Percentiles rank a stretch among this genome's conserved stretches.
Conservation (phyloP, 768 basidiomycete species). For the Rossbeevera mucosa region DNA sequence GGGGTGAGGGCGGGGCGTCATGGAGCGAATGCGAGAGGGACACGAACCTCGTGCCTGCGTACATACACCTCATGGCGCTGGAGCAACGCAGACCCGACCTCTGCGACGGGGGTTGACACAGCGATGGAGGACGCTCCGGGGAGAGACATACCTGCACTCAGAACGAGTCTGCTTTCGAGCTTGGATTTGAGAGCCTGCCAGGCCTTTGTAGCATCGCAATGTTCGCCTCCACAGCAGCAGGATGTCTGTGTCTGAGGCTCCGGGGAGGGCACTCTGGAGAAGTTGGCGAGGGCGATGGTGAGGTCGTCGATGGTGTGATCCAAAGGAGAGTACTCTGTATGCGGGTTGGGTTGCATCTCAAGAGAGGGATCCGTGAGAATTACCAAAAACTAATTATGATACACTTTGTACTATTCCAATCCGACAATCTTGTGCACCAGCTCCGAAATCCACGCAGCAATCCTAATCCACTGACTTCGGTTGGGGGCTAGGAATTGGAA, state of each 20-base stretch:
- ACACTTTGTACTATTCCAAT: constrained; percentile 19
- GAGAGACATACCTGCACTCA: constrained; percentile 74
- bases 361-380: constrained; percentile 17
- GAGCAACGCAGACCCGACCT: constrained; percentile 86
- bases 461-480: constrained; percentile 52
- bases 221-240: constrained; percentile 65
- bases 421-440: constrained; percentile 50
- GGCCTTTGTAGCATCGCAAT: constrained; percentile 58
- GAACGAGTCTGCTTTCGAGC: constrained; percentile 70
- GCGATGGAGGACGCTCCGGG: neutral
- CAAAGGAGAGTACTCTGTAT: constrained; percentile 48
- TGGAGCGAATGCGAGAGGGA: constrained; percentile 18
- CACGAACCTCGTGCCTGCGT: constrained; percentile 59
- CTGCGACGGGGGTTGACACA: constrained; percentile 35
- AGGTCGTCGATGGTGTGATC: constrained; percentile 74
- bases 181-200: constrained; percentile 65
- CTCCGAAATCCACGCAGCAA: constrained; percentile 74
- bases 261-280: constrained; percentile 72
- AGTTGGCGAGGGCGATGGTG: constrained; percentile 64
- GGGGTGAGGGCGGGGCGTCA: constrained; percentile 9
- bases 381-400: constrained; percentile 2
- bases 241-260: constrained; percentile 48
- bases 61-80: constrained; percentile 85
- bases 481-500: constrained; percentile 64
- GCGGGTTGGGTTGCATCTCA: constrained; percentile 22